Evolutionary conservation across 371 early-diverging fungal species (phyloP).

Genomic region (Mortierella sp.): DNA sequence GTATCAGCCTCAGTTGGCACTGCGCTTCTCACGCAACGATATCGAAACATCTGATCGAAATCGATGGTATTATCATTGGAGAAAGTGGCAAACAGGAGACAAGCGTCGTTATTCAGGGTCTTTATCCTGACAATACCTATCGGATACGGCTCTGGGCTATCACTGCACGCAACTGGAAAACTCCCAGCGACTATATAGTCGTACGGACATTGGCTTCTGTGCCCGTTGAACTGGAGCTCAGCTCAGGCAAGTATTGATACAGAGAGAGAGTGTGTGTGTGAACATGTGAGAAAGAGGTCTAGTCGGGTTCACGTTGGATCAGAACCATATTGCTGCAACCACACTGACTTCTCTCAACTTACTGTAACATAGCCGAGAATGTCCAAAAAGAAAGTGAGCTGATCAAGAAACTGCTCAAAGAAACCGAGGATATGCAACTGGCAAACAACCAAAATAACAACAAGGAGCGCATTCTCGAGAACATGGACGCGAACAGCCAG

Average conservation of each 20-base stretch:
- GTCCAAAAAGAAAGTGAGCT: constrained; percentile 36
- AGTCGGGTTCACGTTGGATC: no score
- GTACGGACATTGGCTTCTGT: constrained; percentile 54
- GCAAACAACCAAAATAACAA: constrained; percentile 3
- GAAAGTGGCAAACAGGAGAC: constrained; percentile 59
- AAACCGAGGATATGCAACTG: constrained; percentile 17
- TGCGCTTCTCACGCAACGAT: constrained; percentile 47
- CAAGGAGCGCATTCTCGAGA: constrained; percentile 13
- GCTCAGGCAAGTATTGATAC: constrained; percentile 34
- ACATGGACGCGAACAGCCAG: background rate
- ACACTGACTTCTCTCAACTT: no score
- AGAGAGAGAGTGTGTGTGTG: constrained; percentile 33
- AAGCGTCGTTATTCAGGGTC: constrained; percentile 57
- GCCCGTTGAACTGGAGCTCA: constrained; percentile 48
- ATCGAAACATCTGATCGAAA: constrained; percentile 58
- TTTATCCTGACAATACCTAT: constrained; percentile 56
- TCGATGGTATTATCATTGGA: constrained; percentile 60
- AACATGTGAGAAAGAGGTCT: no score
- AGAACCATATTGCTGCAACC: no score
- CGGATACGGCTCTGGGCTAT: constrained; percentile 63
- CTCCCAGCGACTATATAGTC: constrained; percentile 55
- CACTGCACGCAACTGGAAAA: constrained; percentile 55
- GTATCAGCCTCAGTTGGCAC: constrained; percentile 57
- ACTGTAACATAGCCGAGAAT: constrained; percentile 38
- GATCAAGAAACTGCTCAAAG: constrained; percentile 21